Conservation (phyloP, 257 asterid genomes). For the Ehretia macrophylla region DNA sequence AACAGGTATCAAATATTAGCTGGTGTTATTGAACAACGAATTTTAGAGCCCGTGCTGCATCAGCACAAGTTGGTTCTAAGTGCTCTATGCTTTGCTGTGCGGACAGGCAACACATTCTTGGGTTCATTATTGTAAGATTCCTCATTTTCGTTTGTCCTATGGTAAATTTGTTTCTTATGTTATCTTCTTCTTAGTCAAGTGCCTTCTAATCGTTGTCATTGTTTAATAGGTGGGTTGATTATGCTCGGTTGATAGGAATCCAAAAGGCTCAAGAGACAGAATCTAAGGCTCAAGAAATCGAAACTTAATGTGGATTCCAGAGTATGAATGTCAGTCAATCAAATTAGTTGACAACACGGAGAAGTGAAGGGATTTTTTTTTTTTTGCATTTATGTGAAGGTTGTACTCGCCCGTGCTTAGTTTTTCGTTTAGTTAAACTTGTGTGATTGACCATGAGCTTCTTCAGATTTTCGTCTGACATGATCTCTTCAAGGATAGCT, state of each 20-base stretch:
- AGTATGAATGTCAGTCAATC: conserved; percentile 9
- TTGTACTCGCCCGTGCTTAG: neutral
- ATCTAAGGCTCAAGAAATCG: conserved; percentile 21
- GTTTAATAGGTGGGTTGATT: conserved; percentile 84
- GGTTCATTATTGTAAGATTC: conserved; percentile 80
- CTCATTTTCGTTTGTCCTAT: neutral
- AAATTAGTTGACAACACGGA: conserved; percentile 32
- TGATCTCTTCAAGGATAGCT: too few relatives aligned
- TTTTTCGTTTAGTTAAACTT: too few relatives aligned
- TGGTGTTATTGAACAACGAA: conserved; percentile 81
- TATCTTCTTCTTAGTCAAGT: neutral
- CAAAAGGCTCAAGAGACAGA: conserved; percentile 56
- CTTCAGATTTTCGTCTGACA: too few relatives aligned
- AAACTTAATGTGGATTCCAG: neutral
- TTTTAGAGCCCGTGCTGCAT: conserved; percentile 77
- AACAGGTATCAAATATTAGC: conserved; percentile 88
- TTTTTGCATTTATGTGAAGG: neutral
- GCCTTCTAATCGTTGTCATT: conserved; percentile 1
- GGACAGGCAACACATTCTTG: conserved; percentile 89
- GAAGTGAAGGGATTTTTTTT: neutral
- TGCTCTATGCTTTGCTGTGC: conserved; percentile 86
- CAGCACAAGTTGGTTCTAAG: conserved; percentile 70
- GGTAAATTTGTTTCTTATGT: neutral
- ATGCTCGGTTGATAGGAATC: conserved; percentile 81
- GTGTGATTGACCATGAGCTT: too few relatives aligned